These are phyloP conservation scores for Coprinopsis strossmayeri DNA, from an alignment of 768 basidiomycete species.

Conservation along the genomic window DNA sequence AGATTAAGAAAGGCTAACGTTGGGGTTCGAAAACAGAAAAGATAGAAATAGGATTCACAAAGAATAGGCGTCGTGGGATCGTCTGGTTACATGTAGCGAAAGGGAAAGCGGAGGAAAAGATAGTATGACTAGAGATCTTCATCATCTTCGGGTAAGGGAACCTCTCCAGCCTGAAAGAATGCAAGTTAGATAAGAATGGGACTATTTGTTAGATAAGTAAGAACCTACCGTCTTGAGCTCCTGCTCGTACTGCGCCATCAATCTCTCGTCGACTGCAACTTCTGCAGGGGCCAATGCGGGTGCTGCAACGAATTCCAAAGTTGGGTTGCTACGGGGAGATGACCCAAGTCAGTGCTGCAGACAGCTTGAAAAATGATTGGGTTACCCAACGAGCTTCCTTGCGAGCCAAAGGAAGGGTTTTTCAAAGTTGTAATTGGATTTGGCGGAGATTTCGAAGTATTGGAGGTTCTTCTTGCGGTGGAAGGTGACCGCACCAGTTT, in stretches of 20 bases:
- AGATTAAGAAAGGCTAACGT: background rate
- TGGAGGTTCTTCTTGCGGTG: slow-evolving; percentile 99
- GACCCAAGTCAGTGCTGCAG: background rate
- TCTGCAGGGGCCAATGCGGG: slow-evolving; percentile 94
- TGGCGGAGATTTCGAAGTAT: slow-evolving; percentile 99
- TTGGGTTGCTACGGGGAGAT: slow-evolving; percentile 52
- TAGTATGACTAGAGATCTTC: slow-evolving; percentile 59
- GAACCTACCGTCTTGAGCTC: slow-evolving; percentile 63
- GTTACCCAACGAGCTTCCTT: slow-evolving; percentile 94
- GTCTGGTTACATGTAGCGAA: slow-evolving; percentile 20
- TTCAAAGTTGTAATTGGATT: slow-evolving; percentile 99
- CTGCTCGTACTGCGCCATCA: slow-evolving; percentile 75
- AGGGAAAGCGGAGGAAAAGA: slow-evolving; percentile 16
- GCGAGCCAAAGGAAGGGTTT: slow-evolving; percentile 99
- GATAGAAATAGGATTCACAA: slow-evolving; percentile 12
- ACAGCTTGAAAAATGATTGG: slow-evolving; percentile 13
- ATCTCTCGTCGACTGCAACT: slow-evolving; percentile 68
- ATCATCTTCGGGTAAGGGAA: slow-evolving; percentile 97
- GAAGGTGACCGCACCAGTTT: slow-evolving; percentile 97
- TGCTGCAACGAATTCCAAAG: slow-evolving; percentile 93
- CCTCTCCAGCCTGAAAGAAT: slow-evolving; percentile 62
- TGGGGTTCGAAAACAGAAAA: slow-evolving; percentile 2
- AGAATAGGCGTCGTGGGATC: too few species aligned
- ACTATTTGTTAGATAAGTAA: background rate
- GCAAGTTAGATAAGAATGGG: slow-evolving; percentile 8